phyloP scores from a whole-genome alignment of 441 rosid species.

The Pelargonium myrrhifolium region DNA sequence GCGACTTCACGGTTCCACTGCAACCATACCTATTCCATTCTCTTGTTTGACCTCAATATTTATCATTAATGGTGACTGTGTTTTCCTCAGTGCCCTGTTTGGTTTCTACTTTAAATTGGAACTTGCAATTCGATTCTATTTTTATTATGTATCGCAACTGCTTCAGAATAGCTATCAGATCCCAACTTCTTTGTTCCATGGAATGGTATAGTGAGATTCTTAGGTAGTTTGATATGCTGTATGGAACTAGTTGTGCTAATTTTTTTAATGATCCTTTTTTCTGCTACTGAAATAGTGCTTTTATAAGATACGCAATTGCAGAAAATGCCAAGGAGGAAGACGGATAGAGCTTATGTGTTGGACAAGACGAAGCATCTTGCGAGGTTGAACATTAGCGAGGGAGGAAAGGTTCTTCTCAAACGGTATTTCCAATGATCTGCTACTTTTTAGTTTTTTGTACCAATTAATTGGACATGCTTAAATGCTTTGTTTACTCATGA shows the following conservation, averaged over 20 bases:
- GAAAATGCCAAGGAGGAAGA: conserved; percentile 93
- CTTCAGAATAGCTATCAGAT: neutral
- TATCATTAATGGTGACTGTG: too few relatives aligned
- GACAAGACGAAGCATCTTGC: conserved; percentile 92
- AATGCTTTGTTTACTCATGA: neutral
- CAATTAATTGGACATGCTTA: neutral
- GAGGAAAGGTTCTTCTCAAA: conserved; percentile 75
- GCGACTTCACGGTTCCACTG: neutral
- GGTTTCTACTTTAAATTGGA: neutral
- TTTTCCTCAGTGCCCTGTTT: neutral
- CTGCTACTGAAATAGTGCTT: conserved; percentile 30
- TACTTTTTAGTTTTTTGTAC: neutral
- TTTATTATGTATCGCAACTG: too few relatives aligned
- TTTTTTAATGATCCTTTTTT: neutral
- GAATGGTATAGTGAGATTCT: neutral
- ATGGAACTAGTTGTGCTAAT: neutral
- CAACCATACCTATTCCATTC: neutral
- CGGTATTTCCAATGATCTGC: conserved; percentile 31
- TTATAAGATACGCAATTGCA: conserved; percentile 89
- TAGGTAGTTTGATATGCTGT: neutral
- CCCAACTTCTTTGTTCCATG: neutral
- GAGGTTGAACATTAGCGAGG: conserved; percentile 60
- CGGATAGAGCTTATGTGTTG: conserved; percentile 75
- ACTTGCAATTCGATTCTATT: neutral
- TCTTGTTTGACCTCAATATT: neutral